Percentiles rank a stretch among this genome's conserved stretches.
Conservation (phyloP, 805 yeast species). For the Torulaspora quercuum region DNA sequence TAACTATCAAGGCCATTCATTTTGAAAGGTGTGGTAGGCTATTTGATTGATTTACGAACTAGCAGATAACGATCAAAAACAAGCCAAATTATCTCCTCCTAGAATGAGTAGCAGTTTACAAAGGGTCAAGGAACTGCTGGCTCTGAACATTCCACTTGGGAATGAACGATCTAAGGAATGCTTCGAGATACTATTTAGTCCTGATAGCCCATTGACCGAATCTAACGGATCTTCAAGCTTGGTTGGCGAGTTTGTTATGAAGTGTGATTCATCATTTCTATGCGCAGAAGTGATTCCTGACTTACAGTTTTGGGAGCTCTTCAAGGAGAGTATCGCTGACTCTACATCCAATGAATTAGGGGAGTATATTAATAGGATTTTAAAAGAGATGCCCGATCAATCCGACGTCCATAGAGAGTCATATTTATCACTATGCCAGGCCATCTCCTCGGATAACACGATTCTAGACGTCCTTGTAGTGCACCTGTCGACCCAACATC, state of each 20-base stretch:
- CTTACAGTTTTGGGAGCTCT: constrained; percentile 10
- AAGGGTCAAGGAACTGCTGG: constrained; percentile 6
- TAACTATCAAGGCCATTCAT: no score
- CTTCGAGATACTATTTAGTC: constrained; percentile 7
- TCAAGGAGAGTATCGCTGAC: constrained; percentile 14
- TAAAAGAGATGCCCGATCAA: constrained; percentile 11
- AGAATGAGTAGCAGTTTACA: no score
- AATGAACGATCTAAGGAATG: constrained; percentile 11
- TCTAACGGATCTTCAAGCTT: constrained; percentile 4
- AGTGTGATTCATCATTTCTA: constrained; percentile 17
- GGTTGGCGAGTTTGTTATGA: constrained; percentile 14
- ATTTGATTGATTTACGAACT: no score
- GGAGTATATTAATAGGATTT: constrained; percentile 11
- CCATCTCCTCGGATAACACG: constrained; percentile 11
- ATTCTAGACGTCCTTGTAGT: constrained; percentile 11
- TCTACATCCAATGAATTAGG: constrained; percentile 13
- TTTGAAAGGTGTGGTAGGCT: not conserved
- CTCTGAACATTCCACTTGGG: constrained; percentile 3
- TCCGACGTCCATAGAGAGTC: constrained; percentile 11
- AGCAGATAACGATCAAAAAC: no score
- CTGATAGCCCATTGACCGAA: constrained; percentile 1
- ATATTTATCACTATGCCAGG: constrained; percentile 12
- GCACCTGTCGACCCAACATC: constrained; percentile 6
- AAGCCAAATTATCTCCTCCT: no score
- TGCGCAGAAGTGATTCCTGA: constrained; percentile 12